Percentiles rank a stretch among this genome's conserved stretches.
These are phyloP conservation scores for Chaetomium cochliodes DNA, from an alignment of 495 filamentous ascomycete species.

Conservation along the genomic window DNA sequence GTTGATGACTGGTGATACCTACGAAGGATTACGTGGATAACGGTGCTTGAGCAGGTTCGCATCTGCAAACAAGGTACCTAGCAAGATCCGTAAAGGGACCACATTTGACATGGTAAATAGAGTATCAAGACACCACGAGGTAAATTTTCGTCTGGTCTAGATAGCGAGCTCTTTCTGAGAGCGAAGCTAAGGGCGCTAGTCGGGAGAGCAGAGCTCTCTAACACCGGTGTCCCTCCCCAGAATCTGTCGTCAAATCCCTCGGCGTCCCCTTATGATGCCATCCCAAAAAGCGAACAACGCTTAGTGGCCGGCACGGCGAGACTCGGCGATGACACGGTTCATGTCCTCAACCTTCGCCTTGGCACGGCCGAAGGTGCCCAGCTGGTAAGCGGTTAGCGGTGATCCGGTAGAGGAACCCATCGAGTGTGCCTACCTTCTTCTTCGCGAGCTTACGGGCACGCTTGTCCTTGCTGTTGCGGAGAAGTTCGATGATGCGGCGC, in stretches of 20 bases:
- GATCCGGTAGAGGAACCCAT: not conserved
- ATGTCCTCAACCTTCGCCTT: conserved; percentile 99
- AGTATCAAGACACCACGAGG: conserved; percentile 16
- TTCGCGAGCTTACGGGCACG: conserved; percentile 98
- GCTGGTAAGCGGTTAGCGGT: conserved; percentile 36
- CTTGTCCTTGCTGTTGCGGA: conserved; percentile 99
- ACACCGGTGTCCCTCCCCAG: conserved; percentile 16
- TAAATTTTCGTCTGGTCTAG: conserved; percentile 24
- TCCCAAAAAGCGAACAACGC: conserved; percentile 17
- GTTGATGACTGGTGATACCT: too few relatives aligned
- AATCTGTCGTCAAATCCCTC: conserved; percentile 22
- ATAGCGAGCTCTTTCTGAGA: not conserved
- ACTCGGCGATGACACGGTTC: conserved; percentile 95
- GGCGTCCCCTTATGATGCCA: conserved; percentile 6
- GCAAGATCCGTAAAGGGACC: not conserved
- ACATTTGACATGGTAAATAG: not conserved
- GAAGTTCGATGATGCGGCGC: conserved; percentile 96
- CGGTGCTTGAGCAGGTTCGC: too few relatives aligned
- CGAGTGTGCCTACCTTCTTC: conserved; percentile 75
- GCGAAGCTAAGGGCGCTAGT: conserved; percentile 10
- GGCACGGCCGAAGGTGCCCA: conserved; percentile 96
- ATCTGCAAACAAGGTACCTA: too few relatives aligned
- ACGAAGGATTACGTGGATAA: too few relatives aligned
- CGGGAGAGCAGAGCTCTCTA: not conserved
- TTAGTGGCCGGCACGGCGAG: conserved; percentile 79